These are phyloP conservation scores for Penicillium sp. DNA, from an alignment of 2,329 filamentous ascomycete genomes.

Conservation along the genomic window DNA sequence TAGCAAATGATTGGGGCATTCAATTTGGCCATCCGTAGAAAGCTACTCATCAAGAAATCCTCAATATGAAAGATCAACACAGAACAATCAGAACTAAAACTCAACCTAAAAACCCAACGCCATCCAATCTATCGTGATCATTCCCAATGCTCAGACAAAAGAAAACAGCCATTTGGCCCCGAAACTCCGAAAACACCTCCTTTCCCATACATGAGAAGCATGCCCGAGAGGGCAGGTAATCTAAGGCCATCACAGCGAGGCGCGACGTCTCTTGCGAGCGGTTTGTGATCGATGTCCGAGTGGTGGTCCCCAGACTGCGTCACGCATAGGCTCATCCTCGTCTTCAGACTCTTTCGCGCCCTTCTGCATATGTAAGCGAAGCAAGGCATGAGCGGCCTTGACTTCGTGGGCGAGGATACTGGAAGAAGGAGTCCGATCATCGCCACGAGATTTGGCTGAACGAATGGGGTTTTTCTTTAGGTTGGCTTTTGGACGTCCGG, in stretches of 20 bases:
- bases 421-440: slow-evolving; percentile 1
- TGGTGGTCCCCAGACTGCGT: neutral
- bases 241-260: slow-evolving; percentile 11
- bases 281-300: neutral
- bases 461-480: slow-evolving; percentile 9
- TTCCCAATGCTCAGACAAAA: too few species aligned
- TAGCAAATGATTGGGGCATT: too few species aligned
- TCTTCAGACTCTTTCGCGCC: slow-evolving; percentile 9
- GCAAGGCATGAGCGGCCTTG: slow-evolving; percentile 36
- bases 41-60: too few species aligned
- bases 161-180: too few species aligned
- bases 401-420: slow-evolving; percentile 29
- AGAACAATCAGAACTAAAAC: too few species aligned
- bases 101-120: slow-evolving; percentile 6
- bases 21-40: too few species aligned
- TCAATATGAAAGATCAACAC: too few species aligned
- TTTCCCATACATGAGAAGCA: too few species aligned
- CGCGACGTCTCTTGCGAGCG: slow-evolving; percentile 13
- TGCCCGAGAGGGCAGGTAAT: neutral
- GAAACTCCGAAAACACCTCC: too few species aligned
- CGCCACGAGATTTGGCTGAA: slow-evolving; percentile 4
- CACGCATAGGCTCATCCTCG: slow-evolving; percentile 13
- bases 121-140: slow-evolving; percentile 4
- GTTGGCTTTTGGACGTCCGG: neutral
- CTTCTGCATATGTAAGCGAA: slow-evolving; percentile 33